A percentile compares a stretch with the other conserved stretches of the same genome.
Conservation (phyloP, 2,329 filamentous ascomycete species). For the Purpureocillium lavendulum region DNA sequence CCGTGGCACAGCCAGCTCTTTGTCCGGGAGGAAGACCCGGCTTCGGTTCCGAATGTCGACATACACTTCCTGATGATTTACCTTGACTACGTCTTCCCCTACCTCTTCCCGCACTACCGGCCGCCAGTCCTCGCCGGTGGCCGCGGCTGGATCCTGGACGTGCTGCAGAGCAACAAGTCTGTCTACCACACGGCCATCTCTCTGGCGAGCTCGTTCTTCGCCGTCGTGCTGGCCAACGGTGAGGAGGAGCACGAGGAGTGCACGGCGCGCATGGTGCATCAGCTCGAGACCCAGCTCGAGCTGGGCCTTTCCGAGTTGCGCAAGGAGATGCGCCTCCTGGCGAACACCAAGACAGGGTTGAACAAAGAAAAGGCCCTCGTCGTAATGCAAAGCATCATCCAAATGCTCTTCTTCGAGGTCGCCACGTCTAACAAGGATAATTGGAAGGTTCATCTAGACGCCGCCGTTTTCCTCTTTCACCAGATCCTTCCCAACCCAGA, state of each 20-base stretch:
- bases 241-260: conserved; percentile 24
- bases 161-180: conserved; percentile 47
- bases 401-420: conserved; percentile 46
- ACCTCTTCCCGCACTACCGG: conserved; percentile 55
- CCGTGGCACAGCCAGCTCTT: conserved; percentile 23
- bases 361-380: conserved; percentile 25
- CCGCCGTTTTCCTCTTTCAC: conserved; percentile 39
- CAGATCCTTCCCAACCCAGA: conserved; percentile 31
- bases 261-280: conserved; percentile 24
- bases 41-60: conserved; percentile 17
- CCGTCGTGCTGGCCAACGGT: conserved; percentile 29
- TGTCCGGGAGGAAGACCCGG: conserved; percentile 11
- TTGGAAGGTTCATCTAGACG: conserved; percentile 42
- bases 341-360: conserved; percentile 18
- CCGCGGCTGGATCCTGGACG: conserved; percentile 50
- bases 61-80: conserved; percentile 47
- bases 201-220: conserved; percentile 49
- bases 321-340: conserved; percentile 27
- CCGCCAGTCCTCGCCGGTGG: conserved; percentile 48
- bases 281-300: conserved; percentile 35
- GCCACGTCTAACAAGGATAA: conserved; percentile 35
- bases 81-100: conserved; percentile 53
- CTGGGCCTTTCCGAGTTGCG: conserved; percentile 35
- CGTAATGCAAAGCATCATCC: conserved; percentile 42
- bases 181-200: conserved; percentile 50